phyloP scores from a whole-genome alignment of 1,139 yeast genomes.

The Scheffersomyces illinoinensis region DNA sequence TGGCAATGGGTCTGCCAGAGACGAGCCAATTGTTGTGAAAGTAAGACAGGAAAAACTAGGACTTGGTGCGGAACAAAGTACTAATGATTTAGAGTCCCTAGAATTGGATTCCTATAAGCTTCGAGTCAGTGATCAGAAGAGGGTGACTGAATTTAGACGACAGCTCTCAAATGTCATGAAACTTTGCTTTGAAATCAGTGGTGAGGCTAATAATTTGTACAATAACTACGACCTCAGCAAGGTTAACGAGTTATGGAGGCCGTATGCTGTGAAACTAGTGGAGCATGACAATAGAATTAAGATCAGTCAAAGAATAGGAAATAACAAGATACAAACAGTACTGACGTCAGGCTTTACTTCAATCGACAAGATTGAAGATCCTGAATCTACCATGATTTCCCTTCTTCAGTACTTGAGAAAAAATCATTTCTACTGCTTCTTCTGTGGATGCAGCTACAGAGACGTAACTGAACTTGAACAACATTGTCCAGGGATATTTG shows the following conservation, averaged over 20 bases:
- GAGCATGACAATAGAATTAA: background rate
- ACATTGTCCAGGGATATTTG: conserved; percentile 47
- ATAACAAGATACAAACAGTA: background rate
- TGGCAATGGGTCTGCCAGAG: background rate
- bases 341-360: background rate
- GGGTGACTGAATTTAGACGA: conserved; percentile 2
- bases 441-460: conserved; percentile 44
- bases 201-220: conserved; percentile 19
- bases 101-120: conserved; percentile 3
- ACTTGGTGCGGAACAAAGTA: conserved; percentile 6
- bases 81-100: background rate
- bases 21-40: conserved; percentile 9
- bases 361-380: background rate
- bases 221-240: conserved; percentile 6
- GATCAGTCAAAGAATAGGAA: background rate
- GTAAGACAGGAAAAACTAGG: conserved; percentile 14
- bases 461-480: conserved; percentile 34
- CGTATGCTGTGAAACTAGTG: conserved; percentile 12
- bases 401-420: conserved; percentile 33
- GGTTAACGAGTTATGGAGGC: conserved; percentile 27
- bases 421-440: conserved; percentile 44
- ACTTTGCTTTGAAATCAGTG: conserved; percentile 28
- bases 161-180: conserved; percentile 19
- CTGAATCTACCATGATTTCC: background rate
- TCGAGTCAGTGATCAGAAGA: conserved; percentile 2